Evolutionary conservation across 805 yeast genomes (phyloP), one percentile per base, ranked within the genome.

Genomic region (Candida andamanensis): DNA sequence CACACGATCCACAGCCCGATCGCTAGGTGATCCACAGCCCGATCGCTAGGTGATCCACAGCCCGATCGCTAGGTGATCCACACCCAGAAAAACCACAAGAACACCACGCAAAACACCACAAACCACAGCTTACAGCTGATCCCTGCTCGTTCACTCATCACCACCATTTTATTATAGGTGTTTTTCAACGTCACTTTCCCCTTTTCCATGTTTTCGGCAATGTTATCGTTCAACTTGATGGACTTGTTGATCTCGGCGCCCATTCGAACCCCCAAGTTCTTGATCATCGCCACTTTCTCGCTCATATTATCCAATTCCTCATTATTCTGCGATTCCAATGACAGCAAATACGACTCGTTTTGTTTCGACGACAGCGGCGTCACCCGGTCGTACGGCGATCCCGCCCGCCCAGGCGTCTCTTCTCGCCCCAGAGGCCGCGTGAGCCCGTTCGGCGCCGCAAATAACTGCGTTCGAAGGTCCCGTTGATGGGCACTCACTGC

Each of bases 91-190:
- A 66, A 66, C 58, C 60, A 62, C 26, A 58, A 22, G 29, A 55
- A 47, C 17, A 65, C 65, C 14, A 60, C 26, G 21, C 41, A 29
- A 43, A 66, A 65, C 37, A 66, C 68, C 19, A 45, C 42, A 25
- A 63, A 46, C 72, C 72, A 66, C 67, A 62, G 60, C 32, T 54
- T 49, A 65, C 70, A 66, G 26, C 61, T 52, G 28, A 66, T 63
- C 3, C 72, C 72, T 10, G 71, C 71, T 24, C 63, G 45, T 48
- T 63, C 56, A 49, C 70, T 63, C 72, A 66, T 64, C 17, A 58
- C 47, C 29, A 66, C 54, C 72, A 66, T 66, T 35, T 52, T 48
- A 44, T 60, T 63, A 42, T 54, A 66, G 2, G 72, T 66, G 41
- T 60, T 58, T 36, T 63, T 63, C 43, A 66, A 56, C 9, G 67